These are phyloP conservation scores for Cryptococcus sp. DNA, from an alignment of 1,284 basidiomycete species.

Conservation along the genomic window DNA sequence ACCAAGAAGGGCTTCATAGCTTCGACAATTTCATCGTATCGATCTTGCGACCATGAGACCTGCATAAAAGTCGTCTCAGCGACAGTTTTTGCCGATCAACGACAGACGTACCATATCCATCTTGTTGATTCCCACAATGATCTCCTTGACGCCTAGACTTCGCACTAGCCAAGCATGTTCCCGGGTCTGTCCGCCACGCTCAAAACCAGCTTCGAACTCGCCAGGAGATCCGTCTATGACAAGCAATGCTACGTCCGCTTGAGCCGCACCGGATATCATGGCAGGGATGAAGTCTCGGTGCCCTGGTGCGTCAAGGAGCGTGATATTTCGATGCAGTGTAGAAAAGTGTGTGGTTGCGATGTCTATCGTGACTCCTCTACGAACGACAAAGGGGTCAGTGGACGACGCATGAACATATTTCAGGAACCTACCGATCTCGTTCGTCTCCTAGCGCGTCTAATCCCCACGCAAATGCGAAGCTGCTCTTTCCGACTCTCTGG, in stretches of 20 bases:
- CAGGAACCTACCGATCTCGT: slow-evolving; percentile 71
- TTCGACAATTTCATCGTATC: slow-evolving; percentile 82
- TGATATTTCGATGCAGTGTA: slow-evolving; percentile 77
- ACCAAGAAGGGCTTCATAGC: slow-evolving; percentile 77
- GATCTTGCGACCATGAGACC: slow-evolving; percentile 78
- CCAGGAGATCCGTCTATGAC: slow-evolving; percentile 89
- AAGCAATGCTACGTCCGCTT: slow-evolving; percentile 94
- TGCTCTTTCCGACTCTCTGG: slow-evolving; percentile 84
- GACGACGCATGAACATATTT: too few relatives aligned
- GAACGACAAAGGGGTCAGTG: not conserved
- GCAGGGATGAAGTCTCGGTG: slow-evolving; percentile 98
- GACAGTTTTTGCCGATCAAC: not conserved
- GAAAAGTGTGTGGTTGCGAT: slow-evolving; percentile 81
- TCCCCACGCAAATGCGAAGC: slow-evolving; percentile 98
- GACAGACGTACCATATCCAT: slow-evolving; percentile 70
- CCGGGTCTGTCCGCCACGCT: slow-evolving; percentile 91
- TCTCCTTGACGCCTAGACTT: slow-evolving; percentile 90
- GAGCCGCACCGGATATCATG: slow-evolving; percentile 97
- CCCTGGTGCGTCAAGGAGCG: slow-evolving; percentile 92
- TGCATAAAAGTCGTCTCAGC: slow-evolving; percentile 43
- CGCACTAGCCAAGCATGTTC: slow-evolving; percentile 92
- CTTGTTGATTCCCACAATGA: slow-evolving; percentile 93
- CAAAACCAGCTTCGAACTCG: slow-evolving; percentile 95
- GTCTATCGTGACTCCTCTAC: slow-evolving; percentile 95
- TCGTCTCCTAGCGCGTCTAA: slow-evolving; percentile 93